Evolutionary conservation across 345 rosid genomes (phyloP).

Genomic region (Syzygium grande): DNA sequence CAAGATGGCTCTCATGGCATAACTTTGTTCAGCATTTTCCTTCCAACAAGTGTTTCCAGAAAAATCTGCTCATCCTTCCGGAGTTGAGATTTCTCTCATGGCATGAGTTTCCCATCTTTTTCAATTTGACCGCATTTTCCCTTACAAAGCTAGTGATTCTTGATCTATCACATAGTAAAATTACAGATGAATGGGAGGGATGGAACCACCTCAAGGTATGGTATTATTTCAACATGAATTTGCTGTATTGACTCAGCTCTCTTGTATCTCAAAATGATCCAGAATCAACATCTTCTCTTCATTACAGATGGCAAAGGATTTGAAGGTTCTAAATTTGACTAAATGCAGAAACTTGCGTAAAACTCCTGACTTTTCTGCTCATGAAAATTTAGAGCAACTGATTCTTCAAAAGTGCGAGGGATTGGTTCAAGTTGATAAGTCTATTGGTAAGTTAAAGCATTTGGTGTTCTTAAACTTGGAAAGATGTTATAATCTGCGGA

Average conservation of each 20-base stretch:
- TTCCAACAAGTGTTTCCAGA: rapidly evolving
- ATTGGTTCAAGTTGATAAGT: background rate
- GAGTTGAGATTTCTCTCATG: background rate
- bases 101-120: background rate
- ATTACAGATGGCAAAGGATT: background rate
- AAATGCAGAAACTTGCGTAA: background rate
- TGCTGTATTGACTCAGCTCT: background rate
- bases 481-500: rapidly evolving
- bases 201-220: background rate
- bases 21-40: too few species aligned
- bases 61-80: background rate
- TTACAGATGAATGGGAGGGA: background rate
- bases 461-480: background rate
- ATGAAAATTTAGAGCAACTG: background rate
- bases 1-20: too few species aligned
- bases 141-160: background rate
- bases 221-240: background rate
- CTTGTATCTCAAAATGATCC: background rate
- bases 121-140: rapidly evolving
- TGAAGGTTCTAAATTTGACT: background rate
- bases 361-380: background rate
- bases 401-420: rapidly evolving
- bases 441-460: background rate
- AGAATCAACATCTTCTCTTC: background rate
- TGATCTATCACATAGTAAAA: background rate